These are phyloP conservation scores for Thecaphora frezii DNA, from an alignment of 1,284 basidiomycete genomes.

Conservation along the genomic window DNA sequence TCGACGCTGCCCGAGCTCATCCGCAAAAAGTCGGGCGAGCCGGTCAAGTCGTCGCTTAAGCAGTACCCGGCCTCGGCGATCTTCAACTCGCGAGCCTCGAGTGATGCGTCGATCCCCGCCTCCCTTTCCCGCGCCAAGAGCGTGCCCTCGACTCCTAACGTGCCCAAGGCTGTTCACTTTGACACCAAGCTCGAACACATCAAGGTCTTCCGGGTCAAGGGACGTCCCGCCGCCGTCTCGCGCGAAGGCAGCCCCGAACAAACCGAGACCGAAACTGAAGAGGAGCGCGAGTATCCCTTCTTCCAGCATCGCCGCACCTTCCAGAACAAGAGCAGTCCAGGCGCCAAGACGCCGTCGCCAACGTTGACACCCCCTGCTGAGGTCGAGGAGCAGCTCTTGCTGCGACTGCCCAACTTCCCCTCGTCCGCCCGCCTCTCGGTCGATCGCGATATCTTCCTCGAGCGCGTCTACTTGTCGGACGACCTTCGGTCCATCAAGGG, in stretches of 20 bases:
- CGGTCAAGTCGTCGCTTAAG: constrained; percentile 88
- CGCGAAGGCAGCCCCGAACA: constrained; percentile 85
- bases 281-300: constrained; percentile 59
- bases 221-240: constrained; percentile 88
- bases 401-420: constrained; percentile 65
- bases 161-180: constrained; percentile 85
- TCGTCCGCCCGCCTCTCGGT: constrained; percentile 59
- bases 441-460: constrained; percentile 63
- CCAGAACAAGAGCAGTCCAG: background rate
- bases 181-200: constrained; percentile 83
- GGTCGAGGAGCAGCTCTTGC: constrained; percentile 56
- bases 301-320: constrained; percentile 26
- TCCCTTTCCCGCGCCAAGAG: constrained; percentile 38
- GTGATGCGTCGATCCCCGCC: constrained; percentile 57
- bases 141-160: constrained; percentile 66
- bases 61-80: constrained; percentile 62
- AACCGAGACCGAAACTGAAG: constrained; percentile 76
- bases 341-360: constrained; percentile 6
- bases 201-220: constrained; percentile 88
- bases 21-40: constrained; percentile 88
- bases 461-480: constrained; percentile 66
- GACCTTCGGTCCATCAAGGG: constrained; percentile 71
- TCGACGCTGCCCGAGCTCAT: constrained; percentile 61
- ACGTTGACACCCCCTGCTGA: constrained; percentile 46
- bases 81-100: constrained; percentile 60